Evolutionary conservation across 139 green algal species (phyloP).

Genomic region (Coelastrella sp.): DNA sequence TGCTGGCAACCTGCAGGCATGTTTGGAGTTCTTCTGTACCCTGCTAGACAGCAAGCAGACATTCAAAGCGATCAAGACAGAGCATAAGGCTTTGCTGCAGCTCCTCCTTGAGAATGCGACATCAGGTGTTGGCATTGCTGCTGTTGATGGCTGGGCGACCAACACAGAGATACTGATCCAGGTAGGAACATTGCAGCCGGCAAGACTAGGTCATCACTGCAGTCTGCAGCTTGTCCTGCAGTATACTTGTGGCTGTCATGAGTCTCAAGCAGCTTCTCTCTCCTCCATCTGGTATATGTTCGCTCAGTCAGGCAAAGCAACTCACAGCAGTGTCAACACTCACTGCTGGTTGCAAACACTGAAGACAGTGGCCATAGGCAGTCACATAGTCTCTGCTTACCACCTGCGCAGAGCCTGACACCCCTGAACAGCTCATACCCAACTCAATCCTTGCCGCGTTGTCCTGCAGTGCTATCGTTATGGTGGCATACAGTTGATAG

Average conservation of each 20-base stretch:
- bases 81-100: neutral
- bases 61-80: neutral
- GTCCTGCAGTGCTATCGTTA: neutral
- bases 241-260: neutral
- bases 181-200: neutral
- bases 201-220: no score
- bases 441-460: neutral
- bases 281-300: neutral
- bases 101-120: neutral
- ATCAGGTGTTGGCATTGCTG: neutral
- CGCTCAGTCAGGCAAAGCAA: neutral
- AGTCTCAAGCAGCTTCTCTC: neutral
- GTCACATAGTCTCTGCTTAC: no score
- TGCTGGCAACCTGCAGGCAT: neutral
- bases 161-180: conserved; percentile 10
- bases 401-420: neutral
- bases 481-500: neutral
- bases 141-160: neutral
- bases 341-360: neutral
- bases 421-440: neutral
- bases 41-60: neutral
- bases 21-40: conserved; percentile 19
- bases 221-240: no score
- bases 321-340: neutral
- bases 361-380: no score